Base-by-base conservation (phyloP, 768 basidiomycete species). In the Podaxis sp. region DNA sequence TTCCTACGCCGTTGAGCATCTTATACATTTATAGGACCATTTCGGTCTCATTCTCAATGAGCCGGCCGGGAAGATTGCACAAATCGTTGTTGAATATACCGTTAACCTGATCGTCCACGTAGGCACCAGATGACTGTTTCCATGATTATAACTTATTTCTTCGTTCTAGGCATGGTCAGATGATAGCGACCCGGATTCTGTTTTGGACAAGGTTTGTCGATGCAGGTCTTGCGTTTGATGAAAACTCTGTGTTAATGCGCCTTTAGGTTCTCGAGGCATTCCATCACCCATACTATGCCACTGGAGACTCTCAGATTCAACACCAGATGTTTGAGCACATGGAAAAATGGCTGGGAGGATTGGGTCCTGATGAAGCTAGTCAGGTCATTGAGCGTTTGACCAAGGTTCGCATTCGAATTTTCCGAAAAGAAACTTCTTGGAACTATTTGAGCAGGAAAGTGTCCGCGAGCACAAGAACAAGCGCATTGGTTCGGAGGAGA, bases 61-160 rank as follows among this genome's bases (percentile, higher is more conserved):
- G 68, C 88, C 89, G 0, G 89, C 89, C 11, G 89, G 89, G 3
- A 87, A 88, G 70, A 84, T 90, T 55, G 89, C 89, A 7, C 80
- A 84, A 68, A 72, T 88, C 28, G 82, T 92, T 13, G 88, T 90
- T 12, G 82, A 84, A 67, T 73, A 91, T 70, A 74, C 77, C 12
- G 87, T 88, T 58, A 82, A 82, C 58, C 74, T 84, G 26, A 82
- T 91, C 44, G 87, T 90, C 28, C 67, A 78, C 63, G 81, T 80
- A 38, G 39, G 75, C 66, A 24, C 5, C 38, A 42, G 9, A 19
- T 3, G 30, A 28, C 46, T 9, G 30, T 13, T 4, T 9, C 4
- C 48, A 13, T n/a, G 22, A 19, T 13, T 30, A 11, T 22, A 26
- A 33, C 58, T 33, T 2, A 57, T 19, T 8, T 28, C 28, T 22